Conservation (phyloP, 1,139 yeast genomes). For the Schwanniomyces etchellsii region DNA sequence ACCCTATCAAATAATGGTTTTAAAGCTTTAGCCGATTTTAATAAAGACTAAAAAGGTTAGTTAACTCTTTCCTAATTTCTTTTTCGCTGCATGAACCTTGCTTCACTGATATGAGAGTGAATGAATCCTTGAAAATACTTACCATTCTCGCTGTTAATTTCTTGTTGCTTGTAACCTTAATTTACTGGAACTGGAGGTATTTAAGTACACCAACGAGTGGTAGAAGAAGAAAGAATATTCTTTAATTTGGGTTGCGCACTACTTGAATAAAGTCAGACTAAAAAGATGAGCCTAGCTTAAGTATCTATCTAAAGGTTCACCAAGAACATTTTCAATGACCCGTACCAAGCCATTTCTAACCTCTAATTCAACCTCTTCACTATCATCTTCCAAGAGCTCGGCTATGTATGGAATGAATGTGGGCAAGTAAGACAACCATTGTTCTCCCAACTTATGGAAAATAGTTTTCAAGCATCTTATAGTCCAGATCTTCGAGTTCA, state of each 20-base stretch:
- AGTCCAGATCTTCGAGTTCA: conserved; percentile 69
- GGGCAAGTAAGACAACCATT: conserved; percentile 87
- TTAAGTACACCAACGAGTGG: conserved; percentile 1
- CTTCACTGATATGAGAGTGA: neutral
- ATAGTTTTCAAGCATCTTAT: conserved; percentile 71
- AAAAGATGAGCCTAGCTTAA: conserved; percentile 41
- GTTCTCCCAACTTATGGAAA: conserved; percentile 90
- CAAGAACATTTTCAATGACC: conserved; percentile 86
- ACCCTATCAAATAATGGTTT: conserved; percentile 94
- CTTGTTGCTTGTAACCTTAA: neutral
- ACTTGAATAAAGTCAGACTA: neutral
- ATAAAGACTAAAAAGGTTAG: conserved; percentile 38
- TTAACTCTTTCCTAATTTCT: too few relatives aligned
- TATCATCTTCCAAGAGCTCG: conserved; percentile 91
- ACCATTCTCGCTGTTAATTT: conserved; percentile 1
- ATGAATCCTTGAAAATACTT: neutral
- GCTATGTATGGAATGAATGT: conserved; percentile 95
- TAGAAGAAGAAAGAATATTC: conserved; percentile 7
- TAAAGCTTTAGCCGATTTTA: conserved; percentile 83
- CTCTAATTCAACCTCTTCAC: conserved; percentile 86
- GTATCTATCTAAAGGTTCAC: conserved; percentile 91
- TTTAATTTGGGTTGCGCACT: conserved; percentile 3
- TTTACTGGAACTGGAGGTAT: neutral
- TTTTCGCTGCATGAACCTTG: too few relatives aligned
- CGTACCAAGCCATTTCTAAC: conserved; percentile 90